Evolutionary conservation across 805 yeast species (phyloP), one percentile per base, ranked within the genome.

Genomic region (Candida broadrunensis): DNA sequence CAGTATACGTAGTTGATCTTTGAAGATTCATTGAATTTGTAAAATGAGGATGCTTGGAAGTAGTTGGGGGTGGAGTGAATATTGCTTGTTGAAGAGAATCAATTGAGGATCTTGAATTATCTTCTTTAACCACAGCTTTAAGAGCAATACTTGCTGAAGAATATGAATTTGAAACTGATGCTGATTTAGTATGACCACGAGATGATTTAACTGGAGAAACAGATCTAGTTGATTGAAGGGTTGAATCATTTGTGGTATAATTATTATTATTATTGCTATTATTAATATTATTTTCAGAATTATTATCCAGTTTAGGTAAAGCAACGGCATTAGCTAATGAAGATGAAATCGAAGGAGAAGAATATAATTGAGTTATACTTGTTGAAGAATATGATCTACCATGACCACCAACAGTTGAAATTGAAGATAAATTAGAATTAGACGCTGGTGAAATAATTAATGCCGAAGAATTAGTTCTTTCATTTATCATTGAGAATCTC

Each of bases 111-210:
- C 56, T 47, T 37, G 30, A 45, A 17, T 59, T 55, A 33, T 78
- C 83, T 7, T 85, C 86, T 45, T 80, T 78, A 12, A 81, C 88
- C 39, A 84, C 85, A 0, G 89, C 89, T 54, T 83, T 86, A 43
- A 85, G 65, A 8, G 85, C 90, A 45, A 72, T 55, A 27, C 86
- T 78, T 3, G 88, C 90, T 2, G 85, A 67, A 1, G 81, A 68
- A 43, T 72, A 64, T 3, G 67, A 55, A 35, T 56, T 48, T 5
- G 67, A 55, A 30, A 59, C 45, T 3, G 66, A 58, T 5, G 67
- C 54, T n/a, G 70, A 49, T 46, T 62, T 60, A 13, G 58, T 36
- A 40, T 63, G 70, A 9, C 67, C 65, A 2, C 33, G 27, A n/a
- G 43, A 27, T 31, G 39, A 46, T 19, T 54, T 55, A 12, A 53